Base-by-base conservation (phyloP, 495 filamentous ascomycete genomes). In the Acidiella bohemica region DNA sequence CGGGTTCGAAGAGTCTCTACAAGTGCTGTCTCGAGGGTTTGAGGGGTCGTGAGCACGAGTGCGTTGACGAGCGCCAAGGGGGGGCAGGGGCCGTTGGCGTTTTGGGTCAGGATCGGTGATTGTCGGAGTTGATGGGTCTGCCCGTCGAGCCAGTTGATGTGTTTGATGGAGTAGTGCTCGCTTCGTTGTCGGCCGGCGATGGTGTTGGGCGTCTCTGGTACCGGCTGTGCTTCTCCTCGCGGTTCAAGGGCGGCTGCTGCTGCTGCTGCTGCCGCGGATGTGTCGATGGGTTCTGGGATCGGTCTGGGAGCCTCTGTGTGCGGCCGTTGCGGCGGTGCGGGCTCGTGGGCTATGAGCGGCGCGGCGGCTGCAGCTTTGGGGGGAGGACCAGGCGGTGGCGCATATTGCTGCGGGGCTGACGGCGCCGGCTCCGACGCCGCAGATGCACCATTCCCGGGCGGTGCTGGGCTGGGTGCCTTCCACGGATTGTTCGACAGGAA, bases 1-100 rank as follows among this genome's bases (percentile, higher is more conserved):
- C 85, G 76, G 4, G 72, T 75, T 35, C 74, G 63, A 10, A 97
- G 62, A 2, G 77, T 78, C 39, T 83, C 79, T 3, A 84, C 68
- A 25, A 97, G 72, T 7, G 76, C 76, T 3, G 84, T 81, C 21
- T 75, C 67, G 1, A 57, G 20, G 11, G 67, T 67, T 6, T 72
- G 65, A 19, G 77, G 74, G 2, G 85, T 84, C 8, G 81, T 82
- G 17, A 97, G 64, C 0, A 81, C 78, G 17, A 97, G 66, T 0
- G 87, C 87, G 56, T 97, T 97, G 37, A 97, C 87, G 1, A 97
- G 71, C 2, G 90, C 90, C 16, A 97, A 74, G 5, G 96, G 64
- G 6, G 90, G 90, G 53, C 90, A 97, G 10, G 90, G 90, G 1
- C 88, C 88, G 54, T 97, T 95, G 32, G 76, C 73, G 44, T 93